Evolutionary conservation across 345 rosid genomes (phyloP).

Genomic region (Brassica rapa): DNA sequence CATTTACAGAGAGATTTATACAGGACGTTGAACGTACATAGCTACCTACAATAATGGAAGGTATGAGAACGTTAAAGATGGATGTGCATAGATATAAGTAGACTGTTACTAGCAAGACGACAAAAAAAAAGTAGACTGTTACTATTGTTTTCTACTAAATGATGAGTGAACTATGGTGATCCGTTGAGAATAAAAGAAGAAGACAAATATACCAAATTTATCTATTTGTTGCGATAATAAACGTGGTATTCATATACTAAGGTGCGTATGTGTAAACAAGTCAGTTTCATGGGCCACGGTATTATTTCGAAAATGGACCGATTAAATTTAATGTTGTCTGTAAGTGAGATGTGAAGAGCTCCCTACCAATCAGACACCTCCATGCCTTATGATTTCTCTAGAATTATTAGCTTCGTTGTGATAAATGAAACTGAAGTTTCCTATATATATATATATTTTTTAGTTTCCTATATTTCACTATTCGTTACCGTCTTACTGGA

Average conservation of each 20-base stretch:
- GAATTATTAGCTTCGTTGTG: slow-evolving; percentile 13
- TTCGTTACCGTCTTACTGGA: not conserved
- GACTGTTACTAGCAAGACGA: not conserved
- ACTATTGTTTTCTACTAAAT: not conserved
- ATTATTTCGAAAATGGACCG: slow-evolving; percentile 34
- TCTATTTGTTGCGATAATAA: not conserved
- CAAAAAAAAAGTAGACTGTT: not conserved
- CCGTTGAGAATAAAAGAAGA: not conserved
- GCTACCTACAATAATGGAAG: not conserved
- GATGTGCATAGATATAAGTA: not conserved
- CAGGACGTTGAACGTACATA: not conserved
- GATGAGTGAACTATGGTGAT: not conserved
- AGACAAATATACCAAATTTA: not conserved
- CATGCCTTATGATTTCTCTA: slow-evolving; percentile 42
- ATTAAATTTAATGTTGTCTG: slow-evolving; percentile 22
- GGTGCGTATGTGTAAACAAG: not conserved
- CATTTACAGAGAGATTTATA: not conserved
- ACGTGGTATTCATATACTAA: slow-evolving; percentile 20
- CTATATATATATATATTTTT: not conserved
- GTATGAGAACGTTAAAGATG: not conserved
- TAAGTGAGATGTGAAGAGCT: slow-evolving; percentile 35
- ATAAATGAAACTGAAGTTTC: not conserved
- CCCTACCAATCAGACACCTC: slow-evolving; percentile 43
- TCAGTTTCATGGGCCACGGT: slow-evolving; percentile 32
- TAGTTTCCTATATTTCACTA: not conserved